phyloP scores from a whole-genome alignment of 768 basidiomycete genomes.

The Kwoniella dendrophila region DNA sequence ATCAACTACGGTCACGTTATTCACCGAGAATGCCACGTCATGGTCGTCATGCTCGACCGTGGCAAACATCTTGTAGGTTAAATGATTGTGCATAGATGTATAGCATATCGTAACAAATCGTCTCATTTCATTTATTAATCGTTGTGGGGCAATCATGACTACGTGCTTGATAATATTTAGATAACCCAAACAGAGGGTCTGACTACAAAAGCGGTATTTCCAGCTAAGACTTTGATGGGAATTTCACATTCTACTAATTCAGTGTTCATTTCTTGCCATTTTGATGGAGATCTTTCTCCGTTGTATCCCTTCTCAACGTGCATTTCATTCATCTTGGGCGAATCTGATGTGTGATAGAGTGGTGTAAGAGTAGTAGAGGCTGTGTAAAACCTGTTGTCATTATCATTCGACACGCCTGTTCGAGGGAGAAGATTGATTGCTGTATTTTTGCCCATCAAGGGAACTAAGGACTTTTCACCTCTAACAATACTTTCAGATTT shows the following conservation, averaged over 20 bases:
- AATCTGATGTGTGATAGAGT: conserved; percentile 20
- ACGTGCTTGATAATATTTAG: too few species aligned
- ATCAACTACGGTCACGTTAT: too few species aligned
- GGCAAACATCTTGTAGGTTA: too few species aligned
- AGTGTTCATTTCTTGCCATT: conserved; percentile 68
- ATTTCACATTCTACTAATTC: conserved; percentile 96
- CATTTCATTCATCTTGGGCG: background rate
- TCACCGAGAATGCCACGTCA: too few species aligned
- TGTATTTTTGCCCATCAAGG: conserved; percentile 4
- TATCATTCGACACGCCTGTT: conserved; percentile 58
- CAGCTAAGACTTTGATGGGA: conserved; percentile 82
- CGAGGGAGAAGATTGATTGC: conserved; percentile 25
- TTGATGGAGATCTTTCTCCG: conserved; percentile 40
- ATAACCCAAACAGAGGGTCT: conserved; percentile 34
- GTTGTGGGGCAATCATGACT: too few species aligned
- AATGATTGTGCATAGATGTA: too few species aligned
- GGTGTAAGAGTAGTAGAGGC: conserved; percentile 56
- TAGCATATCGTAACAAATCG: too few species aligned
- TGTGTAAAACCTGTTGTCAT: conserved; percentile 63
- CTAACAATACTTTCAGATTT: background rate
- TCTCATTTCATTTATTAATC: too few species aligned
- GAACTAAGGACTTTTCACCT: background rate
- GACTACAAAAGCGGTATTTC: conserved; percentile 73
- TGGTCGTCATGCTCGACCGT: too few species aligned
- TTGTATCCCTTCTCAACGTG: background rate